These are phyloP conservation scores for Pestalotiopsis sp. DNA, from an alignment of 2,329 filamentous ascomycete species.

Conservation along the genomic window DNA sequence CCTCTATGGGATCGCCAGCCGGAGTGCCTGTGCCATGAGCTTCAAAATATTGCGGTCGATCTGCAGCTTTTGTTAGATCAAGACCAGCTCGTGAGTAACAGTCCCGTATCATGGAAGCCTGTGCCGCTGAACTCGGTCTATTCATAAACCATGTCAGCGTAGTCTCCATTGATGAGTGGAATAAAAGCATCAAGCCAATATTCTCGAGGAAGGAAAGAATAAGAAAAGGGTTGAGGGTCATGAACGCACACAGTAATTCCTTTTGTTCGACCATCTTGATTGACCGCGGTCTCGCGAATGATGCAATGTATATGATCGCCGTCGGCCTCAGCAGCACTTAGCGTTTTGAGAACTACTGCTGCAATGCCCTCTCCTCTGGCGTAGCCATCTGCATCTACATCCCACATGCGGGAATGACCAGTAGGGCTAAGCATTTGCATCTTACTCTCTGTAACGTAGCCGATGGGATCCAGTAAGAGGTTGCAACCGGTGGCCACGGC, in stretches of 20 bases:
- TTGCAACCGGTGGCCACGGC: background rate
- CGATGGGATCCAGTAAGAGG: background rate
- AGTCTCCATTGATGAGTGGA: too few relatives aligned
- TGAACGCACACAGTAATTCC: slow-evolving; percentile 42
- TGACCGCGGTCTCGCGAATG: slow-evolving; percentile 34
- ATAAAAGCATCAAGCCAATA: too few relatives aligned
- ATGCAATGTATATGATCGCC: slow-evolving; percentile 43
- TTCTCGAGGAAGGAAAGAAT: too few relatives aligned
- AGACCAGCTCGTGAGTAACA: slow-evolving; percentile 35
- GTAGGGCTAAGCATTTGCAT: slow-evolving; percentile 27
- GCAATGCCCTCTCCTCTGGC: slow-evolving; percentile 51
- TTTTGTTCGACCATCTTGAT: slow-evolving; percentile 38
- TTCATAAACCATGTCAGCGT: too few relatives aligned
- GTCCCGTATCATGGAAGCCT: slow-evolving; percentile 32
- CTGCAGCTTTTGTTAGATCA: slow-evolving; percentile 12
- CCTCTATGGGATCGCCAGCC: slow-evolving; percentile 26
- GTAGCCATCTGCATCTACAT: slow-evolving; percentile 51
- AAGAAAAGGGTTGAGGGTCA: background rate
- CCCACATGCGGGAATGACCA: slow-evolving; percentile 36
- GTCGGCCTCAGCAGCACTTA: slow-evolving; percentile 47
- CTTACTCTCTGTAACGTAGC: slow-evolving; percentile 17
- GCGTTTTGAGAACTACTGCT: slow-evolving; percentile 46
- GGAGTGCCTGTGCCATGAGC: slow-evolving; percentile 26
- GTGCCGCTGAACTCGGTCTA: slow-evolving; percentile 37
- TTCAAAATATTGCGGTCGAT: slow-evolving; percentile 28